Conservation (phyloP, 2,329 filamentous ascomycete genomes). For the Sordariomycetes sp. region DNA sequence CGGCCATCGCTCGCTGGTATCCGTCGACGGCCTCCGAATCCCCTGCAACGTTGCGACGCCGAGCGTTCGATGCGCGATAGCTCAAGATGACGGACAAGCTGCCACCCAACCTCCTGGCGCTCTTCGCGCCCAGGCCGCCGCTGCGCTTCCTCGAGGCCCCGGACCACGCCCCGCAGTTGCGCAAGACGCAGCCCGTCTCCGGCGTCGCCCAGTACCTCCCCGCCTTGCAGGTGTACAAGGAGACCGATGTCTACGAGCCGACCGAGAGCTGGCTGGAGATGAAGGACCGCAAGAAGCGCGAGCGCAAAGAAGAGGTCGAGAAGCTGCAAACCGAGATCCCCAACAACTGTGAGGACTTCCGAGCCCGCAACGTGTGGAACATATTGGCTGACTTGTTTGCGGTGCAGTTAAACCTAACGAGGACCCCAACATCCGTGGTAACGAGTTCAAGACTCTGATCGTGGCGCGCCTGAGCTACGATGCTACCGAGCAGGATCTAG, state of each 20-base stretch:
- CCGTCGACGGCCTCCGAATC: neutral
- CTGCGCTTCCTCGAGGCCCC: constrained; percentile 78
- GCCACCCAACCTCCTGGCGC: constrained; percentile 80
- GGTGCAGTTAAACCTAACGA: constrained; percentile 64
- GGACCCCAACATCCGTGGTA: constrained; percentile 81
- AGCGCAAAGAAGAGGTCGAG: constrained; percentile 63
- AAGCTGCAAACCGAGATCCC: constrained; percentile 53
- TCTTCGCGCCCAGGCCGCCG: constrained; percentile 90
- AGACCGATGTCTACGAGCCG: constrained; percentile 64
- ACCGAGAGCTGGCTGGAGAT: constrained; percentile 90
- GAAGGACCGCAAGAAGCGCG: constrained; percentile 71
- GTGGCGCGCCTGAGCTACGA: constrained; percentile 86
- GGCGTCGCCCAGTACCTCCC: constrained; percentile 68
- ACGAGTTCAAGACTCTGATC: constrained; percentile 92
- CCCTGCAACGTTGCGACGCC: neutral
- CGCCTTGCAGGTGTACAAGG: constrained; percentile 65
- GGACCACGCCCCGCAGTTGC: constrained; percentile 75
- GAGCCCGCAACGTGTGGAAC: neutral
- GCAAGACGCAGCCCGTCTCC: constrained; percentile 60
- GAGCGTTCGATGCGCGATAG: constrained; percentile 1
- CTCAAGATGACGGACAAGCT: constrained; percentile 87
- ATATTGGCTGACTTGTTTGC: constrained; percentile 8
- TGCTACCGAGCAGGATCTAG: constrained; percentile 77
- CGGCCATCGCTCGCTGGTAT: neutral
- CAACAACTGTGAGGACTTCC: constrained; percentile 42